Base-by-base conservation (phyloP, 1,284 basidiomycete species). In the Caloboletus firmus region DNA sequence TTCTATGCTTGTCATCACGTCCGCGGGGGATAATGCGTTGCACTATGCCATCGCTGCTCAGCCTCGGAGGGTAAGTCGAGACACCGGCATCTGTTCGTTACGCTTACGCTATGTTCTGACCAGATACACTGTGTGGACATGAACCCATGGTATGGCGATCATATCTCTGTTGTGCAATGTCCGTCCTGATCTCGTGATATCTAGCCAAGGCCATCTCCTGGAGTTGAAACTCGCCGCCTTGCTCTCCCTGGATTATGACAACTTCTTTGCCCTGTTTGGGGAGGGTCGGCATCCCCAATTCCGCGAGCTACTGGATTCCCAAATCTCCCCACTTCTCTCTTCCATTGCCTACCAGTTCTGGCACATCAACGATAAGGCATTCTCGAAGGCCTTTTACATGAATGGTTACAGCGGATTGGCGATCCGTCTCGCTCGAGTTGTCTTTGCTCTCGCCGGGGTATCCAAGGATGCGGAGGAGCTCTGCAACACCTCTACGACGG, bases 11-110 rank as follows among this genome's bases (percentile, higher is more conserved):
- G 84, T 86, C 22, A 91, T 92, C 63, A 91, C 90, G 2, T 87
- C 83, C 50, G 91, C 89, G 0, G 91, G 90, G 0, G 90, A 91
- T 70, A 93, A 93, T 64, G 87, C 87, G 2, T 74, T 93, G 39
- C 91, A 93, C 70, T 93, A 93, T 62, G 89, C 89, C 6, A 83
- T 89, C 45, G 79, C 79, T 1, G 85, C 83, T 6, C 71, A 79
- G 48, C 87, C 87, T 9, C 74, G 78, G 51, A 71, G 77, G 49
- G 79, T 79, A 56, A 50, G 73, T 62, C 18, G 26, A 51, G 30
- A 37, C 46, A 0, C 12, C 31, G 3, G 8, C 32, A 15, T 20
- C n/a, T 7, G 2, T 39, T 31, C 8, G 10, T 41, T 18, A 22
- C 2, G 12, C 49, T 55, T 10, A 58, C 18, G 13, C n/a, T 10